phyloP scores from a whole-genome alignment of 2,329 filamentous ascomycete genomes.

The Cercospora sesami region DNA sequence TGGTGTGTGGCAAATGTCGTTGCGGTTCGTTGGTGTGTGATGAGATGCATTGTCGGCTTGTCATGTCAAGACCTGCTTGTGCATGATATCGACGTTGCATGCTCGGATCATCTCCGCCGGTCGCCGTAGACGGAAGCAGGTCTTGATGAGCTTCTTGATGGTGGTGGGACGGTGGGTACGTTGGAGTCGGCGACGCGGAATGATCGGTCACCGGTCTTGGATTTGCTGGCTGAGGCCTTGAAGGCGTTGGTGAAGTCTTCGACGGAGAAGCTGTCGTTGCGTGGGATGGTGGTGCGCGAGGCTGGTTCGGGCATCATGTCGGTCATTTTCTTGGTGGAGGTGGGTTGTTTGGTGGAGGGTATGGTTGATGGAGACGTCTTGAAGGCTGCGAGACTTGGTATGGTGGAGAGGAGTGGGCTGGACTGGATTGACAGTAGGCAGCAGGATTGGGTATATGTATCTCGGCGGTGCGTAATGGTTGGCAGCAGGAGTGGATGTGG shows the following conservation, averaged over 20 bases:
- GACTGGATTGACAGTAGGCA: not conserved
- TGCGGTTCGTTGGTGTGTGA: not conserved
- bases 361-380: conserved; percentile 12
- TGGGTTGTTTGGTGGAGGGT: conserved; percentile 5
- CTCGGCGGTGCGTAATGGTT: conserved; percentile 6
- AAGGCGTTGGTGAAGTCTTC: conserved; percentile 39
- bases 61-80: conserved; percentile 25
- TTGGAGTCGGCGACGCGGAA: conserved; percentile 33
- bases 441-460: conserved; percentile 4
- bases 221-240: conserved; percentile 36
- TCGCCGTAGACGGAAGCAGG: conserved; percentile 33
- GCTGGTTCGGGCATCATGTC: conserved; percentile 38
- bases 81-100: not conserved
- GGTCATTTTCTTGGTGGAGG: conserved; percentile 33
- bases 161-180: conserved; percentile 36
- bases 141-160: conserved; percentile 35
- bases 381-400: not conserved
- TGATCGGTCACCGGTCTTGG: conserved; percentile 36
- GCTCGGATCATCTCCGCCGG: conserved; percentile 22
- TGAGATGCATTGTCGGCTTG: not conserved
- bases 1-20: not conserved
- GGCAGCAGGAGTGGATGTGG: not conserved
- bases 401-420: not conserved
- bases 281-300: conserved; percentile 30
- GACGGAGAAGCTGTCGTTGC: conserved; percentile 41